Conservation (phyloP, 2,329 filamentous ascomycete species). For the Aureobasidium zeae region DNA sequence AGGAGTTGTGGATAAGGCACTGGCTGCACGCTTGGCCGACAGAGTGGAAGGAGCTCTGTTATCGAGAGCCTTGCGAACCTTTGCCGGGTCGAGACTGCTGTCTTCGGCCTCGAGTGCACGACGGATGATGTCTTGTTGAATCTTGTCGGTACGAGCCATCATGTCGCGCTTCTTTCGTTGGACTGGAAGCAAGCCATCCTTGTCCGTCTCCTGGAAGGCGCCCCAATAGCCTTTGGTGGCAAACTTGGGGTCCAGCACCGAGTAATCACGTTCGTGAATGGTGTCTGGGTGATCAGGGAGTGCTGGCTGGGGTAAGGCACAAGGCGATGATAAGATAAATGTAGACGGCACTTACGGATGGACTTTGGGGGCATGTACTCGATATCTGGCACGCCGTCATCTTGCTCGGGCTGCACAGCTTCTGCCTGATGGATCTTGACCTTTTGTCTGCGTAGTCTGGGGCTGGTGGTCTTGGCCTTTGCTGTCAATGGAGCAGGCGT, state of each 20-base stretch:
- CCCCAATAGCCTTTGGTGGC: slow-evolving; percentile 43
- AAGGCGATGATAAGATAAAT: not conserved
- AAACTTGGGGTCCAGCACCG: slow-evolving; percentile 44
- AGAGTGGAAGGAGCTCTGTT: slow-evolving; percentile 40
- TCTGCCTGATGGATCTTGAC: slow-evolving; percentile 57
- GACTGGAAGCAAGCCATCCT: slow-evolving; percentile 40
- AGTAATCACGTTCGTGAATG: slow-evolving; percentile 17
- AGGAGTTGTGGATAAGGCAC: slow-evolving; percentile 30
- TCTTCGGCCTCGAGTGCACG: slow-evolving; percentile 25
- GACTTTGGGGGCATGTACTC: slow-evolving; percentile 81
- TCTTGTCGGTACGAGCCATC: slow-evolving; percentile 18
- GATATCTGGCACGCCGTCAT: slow-evolving; percentile 60
- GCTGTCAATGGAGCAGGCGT: slow-evolving; percentile 47
- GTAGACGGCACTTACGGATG: slow-evolving; percentile 34
- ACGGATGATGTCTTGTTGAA: slow-evolving; percentile 25
- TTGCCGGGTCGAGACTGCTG: slow-evolving; percentile 25
- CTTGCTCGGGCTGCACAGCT: slow-evolving; percentile 21
- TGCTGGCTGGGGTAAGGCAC: slow-evolving; percentile 16
- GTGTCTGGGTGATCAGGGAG: slow-evolving; percentile 28
- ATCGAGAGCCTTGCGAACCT: slow-evolving; percentile 15
- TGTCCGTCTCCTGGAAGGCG: slow-evolving; percentile 48
- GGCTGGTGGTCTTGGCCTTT: slow-evolving; percentile 44
- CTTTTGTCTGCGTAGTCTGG: slow-evolving; percentile 44
- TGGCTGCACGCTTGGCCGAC: slow-evolving; percentile 42
- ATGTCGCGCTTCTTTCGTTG: slow-evolving; percentile 16